Percentiles rank a stretch among this genome's conserved stretches.
phyloP scores from a whole-genome alignment of 2,329 filamentous ascomycete genomes.

The Coniochaeta sp. region DNA sequence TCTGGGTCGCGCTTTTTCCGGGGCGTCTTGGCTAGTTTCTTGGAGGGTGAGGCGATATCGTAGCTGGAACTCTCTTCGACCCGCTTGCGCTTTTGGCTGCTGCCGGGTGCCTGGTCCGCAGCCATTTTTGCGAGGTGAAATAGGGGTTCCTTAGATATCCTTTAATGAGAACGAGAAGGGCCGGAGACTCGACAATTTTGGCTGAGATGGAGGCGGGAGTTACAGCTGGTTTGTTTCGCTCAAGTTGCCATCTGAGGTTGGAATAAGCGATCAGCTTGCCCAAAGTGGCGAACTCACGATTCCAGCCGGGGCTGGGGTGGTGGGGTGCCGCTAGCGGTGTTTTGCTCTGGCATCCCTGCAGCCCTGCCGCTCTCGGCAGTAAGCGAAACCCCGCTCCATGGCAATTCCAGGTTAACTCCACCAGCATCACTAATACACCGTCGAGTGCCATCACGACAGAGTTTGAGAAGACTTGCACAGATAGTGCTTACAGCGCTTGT shows the following conservation, averaged over 20 bases:
- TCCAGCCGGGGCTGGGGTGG: too few relatives aligned
- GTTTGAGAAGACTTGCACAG: not conserved
- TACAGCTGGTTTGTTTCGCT: too few relatives aligned
- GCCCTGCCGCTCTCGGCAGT: too few relatives aligned
- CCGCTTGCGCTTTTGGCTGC: slow-evolving; percentile 6
- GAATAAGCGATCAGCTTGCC: not conserved
- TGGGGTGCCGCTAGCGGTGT: too few relatives aligned
- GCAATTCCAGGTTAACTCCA: too few relatives aligned
- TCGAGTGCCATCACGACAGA: not conserved
- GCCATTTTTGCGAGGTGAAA: not conserved
- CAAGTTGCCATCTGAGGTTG: not conserved
- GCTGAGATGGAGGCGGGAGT: too few relatives aligned
- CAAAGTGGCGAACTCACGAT: not conserved
- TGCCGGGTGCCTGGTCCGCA: not conserved
- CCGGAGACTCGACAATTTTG: too few relatives aligned
- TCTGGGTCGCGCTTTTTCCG: not conserved
- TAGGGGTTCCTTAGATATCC: not conserved
- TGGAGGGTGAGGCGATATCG: not conserved
- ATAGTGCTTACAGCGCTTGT: not conserved
- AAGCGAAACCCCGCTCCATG: too few relatives aligned
- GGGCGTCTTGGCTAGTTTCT: slow-evolving; percentile 3
- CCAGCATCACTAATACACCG: not conserved
- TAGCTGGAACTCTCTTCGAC: not conserved
- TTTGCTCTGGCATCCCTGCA: too few relatives aligned
- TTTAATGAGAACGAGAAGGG: not conserved